Base-by-base conservation (phyloP, 1,284 basidiomycete genomes). In the Polyporus tsugae region DNA sequence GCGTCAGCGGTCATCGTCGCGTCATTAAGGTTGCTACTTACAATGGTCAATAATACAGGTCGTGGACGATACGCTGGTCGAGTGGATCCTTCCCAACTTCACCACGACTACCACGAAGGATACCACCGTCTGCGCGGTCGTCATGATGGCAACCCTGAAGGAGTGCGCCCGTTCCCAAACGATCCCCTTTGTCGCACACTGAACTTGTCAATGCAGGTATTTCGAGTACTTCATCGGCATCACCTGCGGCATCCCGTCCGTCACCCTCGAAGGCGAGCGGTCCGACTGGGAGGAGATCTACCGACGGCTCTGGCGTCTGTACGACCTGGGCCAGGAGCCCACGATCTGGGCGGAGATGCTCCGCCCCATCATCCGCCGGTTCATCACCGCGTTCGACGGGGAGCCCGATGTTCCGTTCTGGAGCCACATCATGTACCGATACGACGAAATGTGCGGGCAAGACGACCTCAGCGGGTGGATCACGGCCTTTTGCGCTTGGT, bases 51-150 rank as follows among this genome's bases (percentile, higher is more conserved):
- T 22, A 22, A n/a, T 22, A 22, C 19, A 63, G 62, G 72, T 86
- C 60, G 63, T 74, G 0, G 83, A 86, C 68, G 75, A 78, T 0
- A 69, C 71, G 0, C 67, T 87, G 1, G 77, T 77, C 2, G 76
- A 80, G 0, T 86, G 85, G 84, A 80, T 85, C 49, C 76, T 81
- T 6, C 86, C 86, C 0, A 70, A 78, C 35, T 87, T 87, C 73
- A 79, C 82, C 6, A 87, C 86, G 2, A 87, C 85, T 4, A 84
- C 82, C 0, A 10, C 41, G 1, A 79, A 75, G 29, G 86, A 87
- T 63, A 81, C 74, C 2, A 78, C 80, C 4, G 76, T 83, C 6
- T 81, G 77, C 35, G 77, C 83, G 1, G 78, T 86, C 19, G 69
- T 83, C 41, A 81, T 85, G 82, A 85, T 87, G 84, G 76, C 82